Percentiles rank a stretch among this genome's conserved stretches.
phyloP scores from a whole-genome alignment of 176 grass and related monocot genomes.

The Oryza longistaminata region DNA sequence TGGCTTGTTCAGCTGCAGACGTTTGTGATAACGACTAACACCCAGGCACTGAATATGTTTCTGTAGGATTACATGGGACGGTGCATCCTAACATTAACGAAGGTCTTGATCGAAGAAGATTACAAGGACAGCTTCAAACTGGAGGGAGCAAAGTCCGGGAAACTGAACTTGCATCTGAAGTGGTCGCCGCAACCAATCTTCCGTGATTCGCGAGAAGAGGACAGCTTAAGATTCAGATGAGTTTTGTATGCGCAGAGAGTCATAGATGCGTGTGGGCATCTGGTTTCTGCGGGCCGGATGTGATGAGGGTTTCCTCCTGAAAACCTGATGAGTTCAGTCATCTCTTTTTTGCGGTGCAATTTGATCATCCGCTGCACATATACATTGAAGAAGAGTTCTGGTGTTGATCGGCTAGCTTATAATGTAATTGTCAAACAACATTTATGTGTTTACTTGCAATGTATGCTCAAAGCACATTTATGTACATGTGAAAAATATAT shows the following conservation, averaged over 20 bases:
- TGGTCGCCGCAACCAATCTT: conserved; percentile 74
- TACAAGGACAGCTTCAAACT: conserved; percentile 67
- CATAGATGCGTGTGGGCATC: neutral
- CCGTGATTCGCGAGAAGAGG: conserved; percentile 43
- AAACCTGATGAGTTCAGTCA: conserved; percentile 12
- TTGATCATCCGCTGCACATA: conserved; percentile 13
- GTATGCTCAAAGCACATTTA: conserved; percentile 6
- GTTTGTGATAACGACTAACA: neutral
- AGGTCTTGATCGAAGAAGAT: conserved; percentile 82
- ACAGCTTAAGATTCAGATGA: conserved; percentile 28
- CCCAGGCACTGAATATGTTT: neutral
- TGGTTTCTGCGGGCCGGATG: neutral
- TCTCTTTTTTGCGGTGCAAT: conserved; percentile 37
- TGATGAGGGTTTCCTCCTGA: neutral
- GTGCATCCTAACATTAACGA: conserved; percentile 85
- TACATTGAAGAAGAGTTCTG: neutral
- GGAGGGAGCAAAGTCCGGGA: conserved; percentile 82
- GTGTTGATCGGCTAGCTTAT: neutral
- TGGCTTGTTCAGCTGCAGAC: neutral
- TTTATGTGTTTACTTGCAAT: conserved; percentile 3
- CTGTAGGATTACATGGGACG: conserved; percentile 81
- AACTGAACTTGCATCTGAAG: conserved; percentile 82
- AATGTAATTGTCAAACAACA: neutral
- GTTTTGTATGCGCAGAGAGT: neutral
- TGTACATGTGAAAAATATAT: conserved; percentile 30